These are phyloP conservation scores for Colletotrichum falcatum DNA, from an alignment of 2,329 filamentous ascomycete genomes.

Conservation along the genomic window DNA sequence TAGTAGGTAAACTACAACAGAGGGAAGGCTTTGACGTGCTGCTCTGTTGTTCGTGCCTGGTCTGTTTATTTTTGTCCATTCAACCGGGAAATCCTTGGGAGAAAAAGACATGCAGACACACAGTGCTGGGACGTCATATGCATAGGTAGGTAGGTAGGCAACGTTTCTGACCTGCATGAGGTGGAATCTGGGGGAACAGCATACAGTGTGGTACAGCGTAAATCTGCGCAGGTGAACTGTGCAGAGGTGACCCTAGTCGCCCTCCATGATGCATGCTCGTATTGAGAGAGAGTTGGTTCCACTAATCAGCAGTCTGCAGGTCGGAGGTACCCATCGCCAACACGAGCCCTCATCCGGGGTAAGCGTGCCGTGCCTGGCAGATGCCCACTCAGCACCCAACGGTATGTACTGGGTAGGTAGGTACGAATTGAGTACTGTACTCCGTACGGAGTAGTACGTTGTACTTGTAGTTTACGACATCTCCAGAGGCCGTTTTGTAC, in stretches of 20 bases:
- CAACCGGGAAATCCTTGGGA: conserved; percentile 12
- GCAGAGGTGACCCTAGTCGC: not conserved
- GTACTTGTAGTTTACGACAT: conserved; percentile 15
- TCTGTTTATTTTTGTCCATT: conserved; percentile 28
- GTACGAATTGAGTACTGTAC: too few species aligned
- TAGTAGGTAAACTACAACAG: too few species aligned
- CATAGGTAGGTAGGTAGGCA: conserved; percentile 6
- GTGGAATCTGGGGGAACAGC: not conserved
- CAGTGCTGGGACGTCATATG: conserved; percentile 30
- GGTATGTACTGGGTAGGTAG: too few species aligned
- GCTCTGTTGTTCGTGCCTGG: conserved; percentile 7
- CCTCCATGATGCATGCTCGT: conserved; percentile 12
- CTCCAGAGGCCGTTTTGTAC: not conserved
- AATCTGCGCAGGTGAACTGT: not conserved
- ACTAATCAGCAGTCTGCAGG: conserved; percentile 37
- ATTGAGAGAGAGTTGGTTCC: conserved; percentile 21
- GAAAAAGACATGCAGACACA: conserved; percentile 32
- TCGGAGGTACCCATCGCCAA: conserved; percentile 29
- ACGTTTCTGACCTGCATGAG: conserved; percentile 8
- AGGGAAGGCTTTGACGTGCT: conserved; percentile 26
- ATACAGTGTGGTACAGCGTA: not conserved
- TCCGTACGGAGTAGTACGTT: too few species aligned
- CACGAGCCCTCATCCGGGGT: conserved; percentile 39
- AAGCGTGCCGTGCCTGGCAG: conserved; percentile 27
- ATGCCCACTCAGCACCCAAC: conserved; percentile 28